Evolutionary conservation across 331 rosid species (phyloP).

Genomic region (Quercus tomentella): DNA sequence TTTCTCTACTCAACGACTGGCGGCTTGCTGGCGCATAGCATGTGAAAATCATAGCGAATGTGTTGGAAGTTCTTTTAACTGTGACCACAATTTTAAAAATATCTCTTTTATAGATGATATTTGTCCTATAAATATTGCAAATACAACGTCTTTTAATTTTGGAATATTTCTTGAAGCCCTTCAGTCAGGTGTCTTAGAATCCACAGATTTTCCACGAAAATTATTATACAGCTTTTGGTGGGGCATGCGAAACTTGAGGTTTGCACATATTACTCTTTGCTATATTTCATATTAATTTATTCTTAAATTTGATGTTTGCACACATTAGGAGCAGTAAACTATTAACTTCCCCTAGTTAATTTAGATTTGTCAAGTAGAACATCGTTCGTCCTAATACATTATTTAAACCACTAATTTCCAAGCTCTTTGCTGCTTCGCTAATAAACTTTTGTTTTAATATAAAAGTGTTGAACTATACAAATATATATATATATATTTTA

Average conservation of each 20-base stretch:
- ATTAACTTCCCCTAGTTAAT: no score
- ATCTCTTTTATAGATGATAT: conserved; percentile 42
- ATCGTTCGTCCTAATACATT: no score
- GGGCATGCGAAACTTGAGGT: conserved; percentile 91
- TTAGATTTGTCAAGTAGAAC: no score
- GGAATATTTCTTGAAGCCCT: conserved; percentile 90
- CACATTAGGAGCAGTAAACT: no score
- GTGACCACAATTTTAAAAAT: conserved; percentile 22
- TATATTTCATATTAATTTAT: no score
- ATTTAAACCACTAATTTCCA: no score
- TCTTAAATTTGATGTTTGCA: no score
- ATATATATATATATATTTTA: no score
- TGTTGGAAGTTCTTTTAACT: conserved; percentile 31
- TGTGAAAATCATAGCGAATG: conserved; percentile 43
- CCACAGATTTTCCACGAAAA: conserved; percentile 68
- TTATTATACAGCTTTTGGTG: conserved; percentile 89
- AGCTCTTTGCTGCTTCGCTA: no score
- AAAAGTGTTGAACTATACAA: no score
- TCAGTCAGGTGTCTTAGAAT: conserved; percentile 73
- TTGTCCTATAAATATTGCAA: conserved; percentile 45
- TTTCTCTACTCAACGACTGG: conserved; percentile 75
- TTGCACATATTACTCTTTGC: no score
- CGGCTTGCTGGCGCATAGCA: conserved; percentile 73
- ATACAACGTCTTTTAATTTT: conserved; percentile 48
- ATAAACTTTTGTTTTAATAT: no score